Evolutionary conservation across 2,329 filamentous ascomycete genomes (phyloP).

Genomic region (Botryosphaeria agaves): DNA sequence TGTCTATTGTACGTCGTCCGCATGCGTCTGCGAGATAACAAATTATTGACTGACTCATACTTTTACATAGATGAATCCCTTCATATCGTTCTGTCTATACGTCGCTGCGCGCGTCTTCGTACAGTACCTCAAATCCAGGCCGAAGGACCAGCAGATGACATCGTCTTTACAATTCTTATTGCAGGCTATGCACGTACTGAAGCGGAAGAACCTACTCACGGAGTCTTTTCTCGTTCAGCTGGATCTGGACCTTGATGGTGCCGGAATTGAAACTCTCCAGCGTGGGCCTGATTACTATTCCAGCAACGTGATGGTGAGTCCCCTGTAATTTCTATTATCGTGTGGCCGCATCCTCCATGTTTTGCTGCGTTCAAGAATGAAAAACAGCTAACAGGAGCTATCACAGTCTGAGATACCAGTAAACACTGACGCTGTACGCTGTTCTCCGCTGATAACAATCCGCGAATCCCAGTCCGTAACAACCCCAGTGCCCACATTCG

Average conservation of each 20-base stretch:
- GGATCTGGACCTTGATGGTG: conserved; percentile 72
- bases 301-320: conserved; percentile 2
- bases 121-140: conserved; percentile 88
- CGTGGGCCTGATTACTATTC: conserved; percentile 3
- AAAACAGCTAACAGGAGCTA: conserved; percentile 5
- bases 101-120: conserved; percentile 92
- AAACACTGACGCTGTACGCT: conserved; percentile 13
- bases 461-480: conserved; percentile 12
- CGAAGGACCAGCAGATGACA: conserved; percentile 60
- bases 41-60: background rate
- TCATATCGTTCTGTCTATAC: conserved; percentile 88
- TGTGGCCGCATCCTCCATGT: background rate
- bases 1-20: conserved; percentile 49
- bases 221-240: conserved; percentile 90
- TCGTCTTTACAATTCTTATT: conserved; percentile 83
- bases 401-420: conserved; percentile 6
- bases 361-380: background rate
- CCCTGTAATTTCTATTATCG: background rate
- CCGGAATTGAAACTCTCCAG: conserved; percentile 35
- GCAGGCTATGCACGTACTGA: conserved; percentile 77
- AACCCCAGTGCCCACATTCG: conserved; percentile 13
- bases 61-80: conserved; percentile 64
- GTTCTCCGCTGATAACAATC: conserved; percentile 16
- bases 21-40: background rate
- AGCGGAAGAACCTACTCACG: conserved; percentile 73